Conservation (phyloP, 2,329 filamentous ascomycete species). For the Ophiostoma perfectum region DNA sequence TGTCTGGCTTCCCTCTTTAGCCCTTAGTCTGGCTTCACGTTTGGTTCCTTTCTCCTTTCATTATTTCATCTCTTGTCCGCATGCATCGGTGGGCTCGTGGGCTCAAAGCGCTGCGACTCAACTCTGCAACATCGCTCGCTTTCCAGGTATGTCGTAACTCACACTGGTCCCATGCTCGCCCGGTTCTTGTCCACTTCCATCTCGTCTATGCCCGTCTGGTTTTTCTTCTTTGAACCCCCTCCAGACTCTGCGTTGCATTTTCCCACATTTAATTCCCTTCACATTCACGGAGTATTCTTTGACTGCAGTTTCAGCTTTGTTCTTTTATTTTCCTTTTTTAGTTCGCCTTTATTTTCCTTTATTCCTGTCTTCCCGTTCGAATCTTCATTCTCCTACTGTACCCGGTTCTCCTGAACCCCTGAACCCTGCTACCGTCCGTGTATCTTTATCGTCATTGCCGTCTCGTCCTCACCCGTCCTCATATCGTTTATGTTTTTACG, state of each 20-base stretch:
- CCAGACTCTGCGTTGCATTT: constrained; percentile 2
- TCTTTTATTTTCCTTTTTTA: background rate
- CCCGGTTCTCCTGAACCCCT: constrained; percentile 17
- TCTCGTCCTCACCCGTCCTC: constrained; percentile 1
- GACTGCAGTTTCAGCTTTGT: background rate
- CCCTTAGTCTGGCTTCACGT: background rate
- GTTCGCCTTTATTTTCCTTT: background rate
- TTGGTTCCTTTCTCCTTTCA: constrained; percentile 11
- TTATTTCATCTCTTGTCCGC: background rate
- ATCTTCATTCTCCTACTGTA: background rate
- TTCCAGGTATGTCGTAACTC: background rate
- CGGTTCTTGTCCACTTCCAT: constrained; percentile 1
- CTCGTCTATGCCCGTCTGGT: background rate
- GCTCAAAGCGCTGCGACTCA: background rate
- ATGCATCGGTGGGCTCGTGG: background rate
- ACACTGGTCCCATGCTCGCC: background rate
- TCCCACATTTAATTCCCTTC: constrained; percentile 2
- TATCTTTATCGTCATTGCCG: constrained; percentile 14
- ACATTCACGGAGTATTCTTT: constrained; percentile 2
- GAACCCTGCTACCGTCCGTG: constrained; percentile 21
- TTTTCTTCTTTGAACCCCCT: background rate
- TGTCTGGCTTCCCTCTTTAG: background rate
- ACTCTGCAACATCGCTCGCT: background rate
- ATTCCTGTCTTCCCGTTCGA: too few species aligned
- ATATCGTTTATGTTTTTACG: background rate